These are phyloP conservation scores for Phycomyces blakesleeanus DNA, from an alignment of 192 early-diverging fungal genomes.

Conservation along the genomic window DNA sequence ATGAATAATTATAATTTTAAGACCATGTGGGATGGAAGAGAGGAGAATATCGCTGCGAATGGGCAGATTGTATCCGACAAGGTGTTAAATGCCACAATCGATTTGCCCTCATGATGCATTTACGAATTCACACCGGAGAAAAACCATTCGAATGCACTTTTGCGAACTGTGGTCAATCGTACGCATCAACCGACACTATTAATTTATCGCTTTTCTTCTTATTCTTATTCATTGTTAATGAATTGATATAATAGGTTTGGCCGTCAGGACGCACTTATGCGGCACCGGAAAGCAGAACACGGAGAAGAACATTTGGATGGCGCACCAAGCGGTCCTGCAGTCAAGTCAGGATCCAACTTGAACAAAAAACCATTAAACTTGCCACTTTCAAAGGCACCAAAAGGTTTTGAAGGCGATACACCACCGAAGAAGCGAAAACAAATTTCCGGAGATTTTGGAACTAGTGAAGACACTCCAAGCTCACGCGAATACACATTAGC, in stretches of 20 bases:
- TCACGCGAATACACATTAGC: conserved; percentile 32
- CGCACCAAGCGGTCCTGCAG: too few relatives aligned
- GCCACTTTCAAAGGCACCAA: neutral
- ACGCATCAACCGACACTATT: conserved; percentile 5
- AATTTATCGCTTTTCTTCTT: too few relatives aligned
- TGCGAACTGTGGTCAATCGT: conserved; percentile 30
- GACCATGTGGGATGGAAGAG: conserved; percentile 57
- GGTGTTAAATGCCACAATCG: conserved; percentile 48
- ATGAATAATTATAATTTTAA: too few relatives aligned
- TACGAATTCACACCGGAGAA: conserved; percentile 57
- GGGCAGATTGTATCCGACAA: conserved; percentile 49
- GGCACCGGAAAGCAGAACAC: conserved; percentile 35
- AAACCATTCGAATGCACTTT: conserved; percentile 51
- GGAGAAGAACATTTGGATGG: conserved; percentile 11
- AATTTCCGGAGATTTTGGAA: too few relatives aligned
- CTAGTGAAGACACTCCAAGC: conserved; percentile 1
- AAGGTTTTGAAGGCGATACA: neutral
- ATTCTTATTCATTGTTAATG: neutral
- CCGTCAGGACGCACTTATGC: conserved; percentile 31
- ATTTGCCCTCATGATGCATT: conserved; percentile 56
- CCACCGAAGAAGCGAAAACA: neutral
- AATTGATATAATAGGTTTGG: conserved; percentile 24
- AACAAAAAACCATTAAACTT: too few relatives aligned
- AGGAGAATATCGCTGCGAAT: conserved; percentile 52
- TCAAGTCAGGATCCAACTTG: too few relatives aligned